phyloP scores from a whole-genome alignment of 768 basidiomycete genomes.

The Rhizopogon rudus region DNA sequence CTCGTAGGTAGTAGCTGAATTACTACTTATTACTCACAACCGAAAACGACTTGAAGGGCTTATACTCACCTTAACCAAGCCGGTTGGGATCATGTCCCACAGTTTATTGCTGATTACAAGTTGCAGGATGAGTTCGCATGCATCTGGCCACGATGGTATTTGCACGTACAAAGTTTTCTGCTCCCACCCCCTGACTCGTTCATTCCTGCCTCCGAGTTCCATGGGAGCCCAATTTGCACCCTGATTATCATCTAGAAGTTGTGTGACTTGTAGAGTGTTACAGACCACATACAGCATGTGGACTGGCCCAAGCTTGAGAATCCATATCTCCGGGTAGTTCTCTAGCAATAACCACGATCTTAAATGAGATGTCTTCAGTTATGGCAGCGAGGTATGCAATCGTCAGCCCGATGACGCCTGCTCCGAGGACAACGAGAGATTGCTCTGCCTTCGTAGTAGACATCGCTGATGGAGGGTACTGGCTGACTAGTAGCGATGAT shows the following conservation, averaged over 20 bases:
- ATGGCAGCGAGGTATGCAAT: slow-evolving; percentile 29
- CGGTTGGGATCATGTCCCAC: slow-evolving; percentile 42
- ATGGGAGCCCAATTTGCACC: slow-evolving; percentile 46
- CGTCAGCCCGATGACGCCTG: slow-evolving; percentile 37
- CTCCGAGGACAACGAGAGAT: slow-evolving; percentile 31
- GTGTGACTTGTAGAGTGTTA: background rate
- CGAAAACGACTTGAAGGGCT: background rate
- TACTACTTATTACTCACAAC: background rate
- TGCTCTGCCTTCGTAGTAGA: background rate
- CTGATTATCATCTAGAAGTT: slow-evolving; percentile 16
- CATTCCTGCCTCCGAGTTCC: slow-evolving; percentile 31
- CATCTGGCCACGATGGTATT: background rate
- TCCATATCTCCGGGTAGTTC: slow-evolving; percentile 32
- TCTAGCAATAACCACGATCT: slow-evolving; percentile 26
- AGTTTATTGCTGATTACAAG: slow-evolving; percentile 30
- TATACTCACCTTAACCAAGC: slow-evolving; percentile 33
- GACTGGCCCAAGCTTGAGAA: slow-evolving; percentile 44
- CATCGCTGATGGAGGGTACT: background rate
- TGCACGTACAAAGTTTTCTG: slow-evolving; percentile 37
- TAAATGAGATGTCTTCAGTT: slow-evolving; percentile 13
- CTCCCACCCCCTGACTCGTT: slow-evolving; percentile 34
- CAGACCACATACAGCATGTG: slow-evolving; percentile 40
- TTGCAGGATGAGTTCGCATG: slow-evolving; percentile 5
- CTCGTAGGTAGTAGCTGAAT: slow-evolving; percentile 33
- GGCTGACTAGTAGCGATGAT: background rate